A percentile compares a stretch with the other conserved stretches of the same genome.
These are phyloP conservation scores for Exophiala oligosperma DNA, from an alignment of 2,329 filamentous ascomycete species.

Conservation along the genomic window DNA sequence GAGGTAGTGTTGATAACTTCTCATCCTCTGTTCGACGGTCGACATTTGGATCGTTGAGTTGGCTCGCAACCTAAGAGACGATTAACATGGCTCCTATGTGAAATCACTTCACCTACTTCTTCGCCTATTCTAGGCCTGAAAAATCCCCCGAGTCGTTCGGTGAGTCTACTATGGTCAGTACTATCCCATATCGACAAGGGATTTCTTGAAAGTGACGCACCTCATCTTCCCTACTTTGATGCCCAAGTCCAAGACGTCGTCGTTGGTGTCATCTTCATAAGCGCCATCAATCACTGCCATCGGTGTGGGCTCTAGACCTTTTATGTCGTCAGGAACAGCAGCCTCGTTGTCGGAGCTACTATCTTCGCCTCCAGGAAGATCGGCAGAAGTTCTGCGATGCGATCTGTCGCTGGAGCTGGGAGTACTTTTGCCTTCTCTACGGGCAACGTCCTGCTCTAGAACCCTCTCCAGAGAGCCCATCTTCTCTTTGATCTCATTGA, in stretches of 20 bases:
- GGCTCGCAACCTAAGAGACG: slow-evolving; percentile 7
- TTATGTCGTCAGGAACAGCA: slow-evolving; percentile 53
- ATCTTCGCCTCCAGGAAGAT: slow-evolving; percentile 40
- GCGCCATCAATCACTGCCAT: slow-evolving; percentile 65
- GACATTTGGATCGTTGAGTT: slow-evolving; percentile 18
- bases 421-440: slow-evolving; percentile 17
- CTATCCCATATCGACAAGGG: not conserved
- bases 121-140: slow-evolving; percentile 69
- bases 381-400: slow-evolving; percentile 46
- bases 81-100: slow-evolving; percentile 4
- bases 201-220: slow-evolving; percentile 3
- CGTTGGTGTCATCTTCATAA: slow-evolving; percentile 65
- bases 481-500: slow-evolving; percentile 77
- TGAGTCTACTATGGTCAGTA: slow-evolving; percentile 48
- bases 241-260: slow-evolving; percentile 70
- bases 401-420: slow-evolving; percentile 28
- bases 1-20: slow-evolving; percentile 8
- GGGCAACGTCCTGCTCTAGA: slow-evolving; percentile 66
- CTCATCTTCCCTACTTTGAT: slow-evolving; percentile 70
- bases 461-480: slow-evolving; percentile 70
- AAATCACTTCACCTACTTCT: slow-evolving; percentile 53
- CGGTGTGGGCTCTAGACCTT: slow-evolving; percentile 61
- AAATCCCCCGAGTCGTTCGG: slow-evolving; percentile 71
- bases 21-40: slow-evolving; percentile 20
- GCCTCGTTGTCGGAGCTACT: slow-evolving; percentile 54